Evolutionary conservation across 441 rosid species (phyloP).

Genomic region (Hura crepitans): DNA sequence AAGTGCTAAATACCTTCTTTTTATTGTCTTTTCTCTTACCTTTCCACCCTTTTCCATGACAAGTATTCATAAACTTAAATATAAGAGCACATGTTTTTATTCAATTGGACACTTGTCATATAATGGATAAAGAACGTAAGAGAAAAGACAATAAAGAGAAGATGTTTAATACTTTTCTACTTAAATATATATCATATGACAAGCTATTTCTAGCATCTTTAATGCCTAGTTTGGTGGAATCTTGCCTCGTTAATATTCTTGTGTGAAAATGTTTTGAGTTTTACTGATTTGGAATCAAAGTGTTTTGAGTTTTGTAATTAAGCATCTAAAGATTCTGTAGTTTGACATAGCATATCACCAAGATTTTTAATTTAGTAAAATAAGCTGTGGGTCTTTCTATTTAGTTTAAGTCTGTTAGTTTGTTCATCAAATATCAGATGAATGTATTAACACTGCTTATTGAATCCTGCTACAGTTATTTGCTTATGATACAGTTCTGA

Average conservation of each 20-base stretch:
- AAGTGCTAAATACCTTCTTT: no score
- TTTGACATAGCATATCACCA: background rate
- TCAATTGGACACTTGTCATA: no score
- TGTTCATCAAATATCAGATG: background rate
- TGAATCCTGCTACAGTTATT: slow-evolving; percentile 50
- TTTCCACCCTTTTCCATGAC: no score
- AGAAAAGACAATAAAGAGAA: no score
- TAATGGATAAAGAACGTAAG: no score
- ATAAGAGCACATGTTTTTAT: no score
- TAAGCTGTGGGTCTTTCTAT: background rate
- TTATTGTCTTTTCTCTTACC: no score
- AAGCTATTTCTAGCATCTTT: background rate
- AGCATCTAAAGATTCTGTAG: background rate
- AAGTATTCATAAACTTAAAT: no score
- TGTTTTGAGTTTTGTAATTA: background rate
- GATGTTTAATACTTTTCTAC: no score
- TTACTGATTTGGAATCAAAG: background rate
- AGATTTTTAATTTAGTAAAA: background rate
- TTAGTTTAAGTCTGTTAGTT: background rate
- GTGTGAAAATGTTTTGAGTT: background rate
- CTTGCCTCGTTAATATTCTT: background rate
- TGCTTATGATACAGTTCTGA: slow-evolving; percentile 80
- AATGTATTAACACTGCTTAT: background rate
- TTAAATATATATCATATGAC: background rate
- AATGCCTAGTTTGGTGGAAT: background rate